Base-by-base conservation (phyloP, 176 grass and related monocot species). In the Lolium perenne region DNA sequence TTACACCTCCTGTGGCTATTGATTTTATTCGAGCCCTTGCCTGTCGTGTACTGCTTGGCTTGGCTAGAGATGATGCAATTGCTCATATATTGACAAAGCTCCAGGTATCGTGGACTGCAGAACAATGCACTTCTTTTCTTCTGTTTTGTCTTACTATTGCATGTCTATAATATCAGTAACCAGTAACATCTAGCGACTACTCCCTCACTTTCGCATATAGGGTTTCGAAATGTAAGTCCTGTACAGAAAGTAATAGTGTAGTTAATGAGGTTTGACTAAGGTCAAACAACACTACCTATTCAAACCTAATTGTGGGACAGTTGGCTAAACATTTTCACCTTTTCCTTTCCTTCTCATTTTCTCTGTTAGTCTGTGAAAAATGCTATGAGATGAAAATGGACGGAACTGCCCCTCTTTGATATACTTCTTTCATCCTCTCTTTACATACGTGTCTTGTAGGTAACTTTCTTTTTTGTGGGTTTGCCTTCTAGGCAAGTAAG, bases 61-160 rank as follows among this genome's bases (percentile, higher is more conserved):
- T 99, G 79, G 92, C 97, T 16, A 99, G 94, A 89, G 97, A 99
- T 5, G 94, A 99, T 79, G 83, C 97, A 18, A 99, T 99, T 71
- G 94, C 97, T 77, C 97, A 99, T 89, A 99, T 99, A 91, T 45
- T 99, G 57, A 96, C 94, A 70, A 99, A 96, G 80, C 92, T 99
- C 62, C 97, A 99, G 92, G 97, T 96, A 93, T 38, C 6, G 32
- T 73, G 23, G 29, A 10, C 45, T 57, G 41, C 40, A 68, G 29
- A 84, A 56, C 38, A 17, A 26, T 75, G 35, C 15, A 68, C 41
- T 60, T 77, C 1, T 61, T 51, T 40, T 49, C 40, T 38, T 60
- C 3, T 81, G 59, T 29, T 58, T 70, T 53, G 13, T 78, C 69
- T 60, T 71, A 53, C 26, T 59, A 20, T 70, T 77, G 64, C 29